Conservation (phyloP, 176 grass and related monocot species). For the Triticum urartu region DNA sequence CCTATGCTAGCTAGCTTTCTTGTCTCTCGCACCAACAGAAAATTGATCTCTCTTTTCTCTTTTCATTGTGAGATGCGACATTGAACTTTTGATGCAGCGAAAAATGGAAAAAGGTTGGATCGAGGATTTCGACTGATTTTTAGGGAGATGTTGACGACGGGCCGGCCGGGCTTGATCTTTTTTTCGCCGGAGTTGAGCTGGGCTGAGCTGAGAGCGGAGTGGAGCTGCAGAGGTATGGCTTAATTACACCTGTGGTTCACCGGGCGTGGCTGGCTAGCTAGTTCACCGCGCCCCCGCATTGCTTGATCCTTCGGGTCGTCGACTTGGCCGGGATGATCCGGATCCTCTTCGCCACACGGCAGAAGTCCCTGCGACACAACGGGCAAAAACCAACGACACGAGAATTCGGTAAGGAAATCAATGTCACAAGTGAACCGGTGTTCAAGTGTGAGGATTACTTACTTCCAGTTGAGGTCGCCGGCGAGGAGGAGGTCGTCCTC, state of each 20-base stretch:
- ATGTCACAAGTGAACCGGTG: too few relatives aligned
- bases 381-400: neutral
- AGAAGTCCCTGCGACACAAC: slow-evolving; percentile 54
- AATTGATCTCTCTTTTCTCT: too few relatives aligned
- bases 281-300: neutral
- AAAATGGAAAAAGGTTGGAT: neutral
- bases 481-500: slow-evolving; percentile 91
- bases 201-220: neutral
- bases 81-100: neutral
- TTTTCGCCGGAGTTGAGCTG: neutral
- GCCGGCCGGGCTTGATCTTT: neutral
- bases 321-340: slow-evolving; percentile 52
- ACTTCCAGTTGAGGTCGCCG: slow-evolving; percentile 95
- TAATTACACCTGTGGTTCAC: neutral
- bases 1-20: too few relatives aligned
- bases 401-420: neutral
- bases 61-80: neutral
- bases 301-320: slow-evolving; percentile 31
- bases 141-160: neutral
- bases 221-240: neutral
- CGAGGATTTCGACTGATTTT: neutral
- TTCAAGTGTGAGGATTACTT: neutral
- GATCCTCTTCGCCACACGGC: slow-evolving; percentile 68
- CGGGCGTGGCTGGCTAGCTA: neutral
- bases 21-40: too few relatives aligned